A percentile compares a stretch with the other conserved stretches of the same genome.
These are phyloP conservation scores for Backusella macrospora DNA, from an alignment of 192 early-diverging fungal genomes.

Conservation along the genomic window DNA sequence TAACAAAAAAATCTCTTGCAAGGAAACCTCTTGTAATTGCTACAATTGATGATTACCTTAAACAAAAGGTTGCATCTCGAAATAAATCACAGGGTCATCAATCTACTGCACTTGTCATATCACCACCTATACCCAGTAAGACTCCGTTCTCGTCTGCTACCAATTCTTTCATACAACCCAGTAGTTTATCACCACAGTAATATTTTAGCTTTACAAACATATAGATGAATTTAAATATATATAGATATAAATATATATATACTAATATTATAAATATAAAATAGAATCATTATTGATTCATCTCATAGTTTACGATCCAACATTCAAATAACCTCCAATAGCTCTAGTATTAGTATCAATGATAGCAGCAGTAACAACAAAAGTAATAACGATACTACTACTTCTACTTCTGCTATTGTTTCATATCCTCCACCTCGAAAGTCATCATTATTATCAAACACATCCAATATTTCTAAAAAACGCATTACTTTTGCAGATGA, in stretches of 20 bases:
- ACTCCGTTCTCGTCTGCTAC: conserved; percentile 5
- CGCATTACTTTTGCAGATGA: conserved; percentile 25
- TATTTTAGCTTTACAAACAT: background rate
- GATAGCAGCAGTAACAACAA: background rate
- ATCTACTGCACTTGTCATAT: conserved; percentile 20
- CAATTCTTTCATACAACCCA: background rate
- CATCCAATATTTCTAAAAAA: background rate
- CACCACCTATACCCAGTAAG: conserved; percentile 16
- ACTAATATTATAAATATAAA: conserved; percentile 1
- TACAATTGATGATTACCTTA: conserved; percentile 50
- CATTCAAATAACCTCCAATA: background rate
- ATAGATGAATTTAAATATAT: background rate
- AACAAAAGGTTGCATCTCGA: conserved; percentile 41
- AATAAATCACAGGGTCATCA: conserved; percentile 19
- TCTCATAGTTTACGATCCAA: background rate
- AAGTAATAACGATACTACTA: background rate
- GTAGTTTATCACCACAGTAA: background rate
- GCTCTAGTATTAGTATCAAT: background rate
- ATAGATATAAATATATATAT: conserved; percentile 2
- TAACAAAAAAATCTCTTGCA: conserved; percentile 52
- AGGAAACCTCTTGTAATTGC: conserved; percentile 48
- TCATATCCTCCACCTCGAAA: conserved; percentile 42
- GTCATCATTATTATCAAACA: conserved; percentile 28
- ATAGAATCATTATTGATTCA: background rate
- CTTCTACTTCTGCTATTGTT: background rate